A percentile compares a stretch with the other conserved stretches of the same genome.
Conservation (phyloP, 441 rosid genomes). For the Adansonia madagascariensis region DNA sequence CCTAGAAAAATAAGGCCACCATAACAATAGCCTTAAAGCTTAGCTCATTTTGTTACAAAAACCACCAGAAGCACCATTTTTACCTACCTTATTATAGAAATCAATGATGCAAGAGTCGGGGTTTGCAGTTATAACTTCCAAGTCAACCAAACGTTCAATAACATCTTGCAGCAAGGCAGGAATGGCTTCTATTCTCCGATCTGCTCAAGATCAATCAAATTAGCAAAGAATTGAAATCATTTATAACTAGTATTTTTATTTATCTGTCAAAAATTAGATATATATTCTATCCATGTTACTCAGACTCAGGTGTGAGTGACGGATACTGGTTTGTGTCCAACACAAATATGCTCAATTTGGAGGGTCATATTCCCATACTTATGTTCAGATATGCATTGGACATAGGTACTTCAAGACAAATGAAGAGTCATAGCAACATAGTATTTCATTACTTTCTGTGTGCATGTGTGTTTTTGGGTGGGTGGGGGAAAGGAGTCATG, state of each 20-base stretch:
- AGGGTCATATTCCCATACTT: too few relatives aligned
- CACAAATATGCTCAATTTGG: too few relatives aligned
- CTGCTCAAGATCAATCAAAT: slow-evolving; percentile 43
- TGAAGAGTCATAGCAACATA: too few relatives aligned
- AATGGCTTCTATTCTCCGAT: slow-evolving; percentile 63
- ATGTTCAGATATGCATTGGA: too few relatives aligned
- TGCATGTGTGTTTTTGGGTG: not conserved
- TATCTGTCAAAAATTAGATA: not conserved
- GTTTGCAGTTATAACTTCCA: slow-evolving; percentile 62
- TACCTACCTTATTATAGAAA: slow-evolving; percentile 76
- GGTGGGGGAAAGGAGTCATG: not conserved
- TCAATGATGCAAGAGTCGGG: slow-evolving; percentile 91
- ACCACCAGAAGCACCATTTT: slow-evolving; percentile 9
- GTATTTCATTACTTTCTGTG: not conserved
- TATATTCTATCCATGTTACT: not conserved
- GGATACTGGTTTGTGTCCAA: too few relatives aligned
- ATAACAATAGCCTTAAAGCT: slow-evolving; percentile 13
- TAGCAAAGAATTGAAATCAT: slow-evolving; percentile 7
- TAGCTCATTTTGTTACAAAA: slow-evolving; percentile 1
- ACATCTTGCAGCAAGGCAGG: slow-evolving; percentile 79
- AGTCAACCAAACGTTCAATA: slow-evolving; percentile 56
- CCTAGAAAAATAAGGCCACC: slow-evolving; percentile 41
- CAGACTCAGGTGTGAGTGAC: too few relatives aligned
- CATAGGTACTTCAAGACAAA: too few relatives aligned
- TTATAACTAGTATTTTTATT: not conserved